Evolutionary conservation across 805 yeast species (phyloP).

Genomic region (Teunomyces gatunensis): DNA sequence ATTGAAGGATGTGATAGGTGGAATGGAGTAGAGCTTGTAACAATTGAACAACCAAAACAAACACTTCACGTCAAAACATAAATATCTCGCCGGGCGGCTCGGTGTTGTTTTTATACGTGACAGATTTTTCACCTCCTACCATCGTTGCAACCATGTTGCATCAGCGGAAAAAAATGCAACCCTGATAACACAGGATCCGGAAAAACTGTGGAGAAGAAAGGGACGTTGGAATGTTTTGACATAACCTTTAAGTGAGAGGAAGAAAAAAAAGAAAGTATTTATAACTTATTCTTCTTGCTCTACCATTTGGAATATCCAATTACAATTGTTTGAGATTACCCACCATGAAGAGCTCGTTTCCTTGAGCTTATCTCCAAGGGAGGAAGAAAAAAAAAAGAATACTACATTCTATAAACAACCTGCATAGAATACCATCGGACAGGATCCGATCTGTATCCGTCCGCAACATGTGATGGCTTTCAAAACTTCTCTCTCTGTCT

Average conservation of each 20-base stretch:
- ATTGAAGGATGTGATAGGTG: neutral
- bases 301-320: too few species aligned
- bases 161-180: neutral
- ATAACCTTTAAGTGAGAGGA: too few species aligned
- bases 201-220: neutral
- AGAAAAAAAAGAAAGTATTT: too few species aligned
- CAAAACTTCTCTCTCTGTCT: too few species aligned
- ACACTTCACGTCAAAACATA: neutral
- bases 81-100: neutral
- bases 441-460: neutral
- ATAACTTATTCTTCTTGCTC: too few species aligned
- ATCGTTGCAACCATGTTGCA: constrained; percentile 3
- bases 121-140: neutral
- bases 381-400: too few species aligned
- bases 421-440: too few species aligned
- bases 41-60: neutral
- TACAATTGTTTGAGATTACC: too few species aligned
- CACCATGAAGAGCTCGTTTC: too few species aligned
- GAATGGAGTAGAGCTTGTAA: neutral
- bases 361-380: too few species aligned
- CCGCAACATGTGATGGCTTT: neutral
- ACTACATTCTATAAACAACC: too few species aligned
- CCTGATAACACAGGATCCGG: neutral
- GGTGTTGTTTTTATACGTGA: constrained; percentile 3
- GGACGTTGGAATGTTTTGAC: too few species aligned